Base-by-base conservation (phyloP, 2,329 filamentous ascomycete species). In the Penicillium thymicola region DNA sequence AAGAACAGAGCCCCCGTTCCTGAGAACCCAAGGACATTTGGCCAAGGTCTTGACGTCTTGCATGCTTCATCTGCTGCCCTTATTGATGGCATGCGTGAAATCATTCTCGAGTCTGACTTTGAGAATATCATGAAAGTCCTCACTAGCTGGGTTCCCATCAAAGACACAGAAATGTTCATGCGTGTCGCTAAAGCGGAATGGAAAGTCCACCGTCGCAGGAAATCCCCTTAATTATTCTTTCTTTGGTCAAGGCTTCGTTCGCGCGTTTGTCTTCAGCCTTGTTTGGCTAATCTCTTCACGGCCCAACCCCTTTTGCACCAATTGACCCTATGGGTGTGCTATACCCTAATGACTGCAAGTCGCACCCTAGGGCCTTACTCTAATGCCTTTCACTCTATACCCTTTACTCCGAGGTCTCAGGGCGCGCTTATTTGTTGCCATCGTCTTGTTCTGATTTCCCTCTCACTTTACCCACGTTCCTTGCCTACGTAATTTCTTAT, bases 81-180 rank as follows among this genome's bases (percentile, higher is more conserved):
- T 28, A 92, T 97, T 46, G 91, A 96, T 71, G 92, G 91, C 18
- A 89, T 94, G 63, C 83, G 90, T 37, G 90, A 96, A 60, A 90
- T 96, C 50, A 81, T 99, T 32, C 79, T 97, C 6, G 92, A 95
- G 67, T 91, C 90, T 18, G 94, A 99, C 72, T 99, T 97, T 73
- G 94, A 99, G 73, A 96, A 95, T 68, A 89, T 89, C 45, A 99
- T 99, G 94, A 97, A 97, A 78, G 89, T 92, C 8, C 80, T 99
- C 60, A 97, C 94, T 30, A 92, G 89, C 55, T 96, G 90, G 86
- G 88, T 97, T 43, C 92, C 93, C 21, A 88, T 99, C 72, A 91
- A 91, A 75, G 93, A 99, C 67, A 91, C 96, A 70, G 92, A 97
- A 71, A 76, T 96, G 56, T 81, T 99, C 67, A 96, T 99, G 90